phyloP scores from a whole-genome alignment of 164 flowering plant genomes.

The Aristolochia contorta region DNA sequence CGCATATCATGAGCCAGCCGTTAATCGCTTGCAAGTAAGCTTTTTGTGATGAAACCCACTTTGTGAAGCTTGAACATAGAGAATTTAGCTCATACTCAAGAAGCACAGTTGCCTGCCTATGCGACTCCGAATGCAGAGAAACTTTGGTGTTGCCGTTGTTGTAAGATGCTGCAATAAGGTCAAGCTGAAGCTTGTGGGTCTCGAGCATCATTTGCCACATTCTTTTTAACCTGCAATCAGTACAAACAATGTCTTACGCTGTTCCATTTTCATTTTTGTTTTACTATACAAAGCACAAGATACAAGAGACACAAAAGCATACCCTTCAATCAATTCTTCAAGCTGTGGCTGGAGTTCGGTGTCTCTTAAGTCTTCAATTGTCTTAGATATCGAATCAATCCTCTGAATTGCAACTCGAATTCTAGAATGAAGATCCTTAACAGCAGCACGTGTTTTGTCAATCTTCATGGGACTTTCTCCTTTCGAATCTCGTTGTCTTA shows the following conservation, averaged over 20 bases:
- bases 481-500: constrained; percentile 62
- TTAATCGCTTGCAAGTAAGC: constrained; percentile 58
- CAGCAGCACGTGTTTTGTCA: constrained; percentile 75
- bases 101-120: constrained; percentile 40
- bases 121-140: constrained; percentile 52
- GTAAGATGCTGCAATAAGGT: constrained; percentile 44
- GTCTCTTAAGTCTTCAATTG: constrained; percentile 83
- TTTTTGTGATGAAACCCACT: constrained; percentile 65
- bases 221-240: constrained; percentile 46
- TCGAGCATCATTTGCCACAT: constrained; percentile 94
- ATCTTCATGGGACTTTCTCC: constrained; percentile 33
- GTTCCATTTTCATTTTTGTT: neutral
- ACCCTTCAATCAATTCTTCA: constrained; percentile 91
- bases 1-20: constrained; percentile 76
- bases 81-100: constrained; percentile 46
- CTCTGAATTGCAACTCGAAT: constrained; percentile 79
- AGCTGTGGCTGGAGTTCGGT: constrained; percentile 95
- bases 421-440: constrained; percentile 91
- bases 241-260: neutral
- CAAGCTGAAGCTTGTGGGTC: constrained; percentile 65
- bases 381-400: constrained; percentile 77
- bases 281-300: neutral
- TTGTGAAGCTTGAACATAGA: constrained; percentile 53
- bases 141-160: constrained; percentile 31
- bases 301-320: constrained; percentile 13